Percentiles rank a stretch among this genome's conserved stretches.
These are phyloP conservation scores for Trichophyton rubrum DNA, from an alignment of 2,329 filamentous ascomycete species.

Conservation along the genomic window DNA sequence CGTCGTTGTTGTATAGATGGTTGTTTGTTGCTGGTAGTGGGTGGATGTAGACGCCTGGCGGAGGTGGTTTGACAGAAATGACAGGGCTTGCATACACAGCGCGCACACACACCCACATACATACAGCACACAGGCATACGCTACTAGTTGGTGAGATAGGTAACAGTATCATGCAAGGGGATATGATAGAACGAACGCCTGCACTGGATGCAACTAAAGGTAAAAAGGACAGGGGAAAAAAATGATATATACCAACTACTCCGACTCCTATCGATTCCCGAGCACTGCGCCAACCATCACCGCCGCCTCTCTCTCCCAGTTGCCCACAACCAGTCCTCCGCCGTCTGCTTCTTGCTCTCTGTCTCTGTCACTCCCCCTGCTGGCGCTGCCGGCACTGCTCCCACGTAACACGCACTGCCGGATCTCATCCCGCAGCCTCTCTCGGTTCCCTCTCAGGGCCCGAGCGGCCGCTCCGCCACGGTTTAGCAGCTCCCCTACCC, in stretches of 20 bases:
- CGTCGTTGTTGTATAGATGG: too few relatives aligned
- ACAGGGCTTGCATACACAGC: not conserved
- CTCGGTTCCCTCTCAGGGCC: conserved; percentile 63
- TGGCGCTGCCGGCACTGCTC: conserved; percentile 43
- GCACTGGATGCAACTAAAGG: too few relatives aligned
- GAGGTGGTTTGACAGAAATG: not conserved
- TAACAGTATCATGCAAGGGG: not conserved
- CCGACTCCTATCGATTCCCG: not conserved
- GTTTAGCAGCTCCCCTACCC: conserved; percentile 72
- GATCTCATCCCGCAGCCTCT: conserved; percentile 62
- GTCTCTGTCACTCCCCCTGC: conserved; percentile 25
- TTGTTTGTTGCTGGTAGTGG: too few relatives aligned
- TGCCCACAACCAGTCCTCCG: conserved; percentile 33
- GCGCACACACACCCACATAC: not conserved
- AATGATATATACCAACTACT: not conserved
- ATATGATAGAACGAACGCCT: not conserved
- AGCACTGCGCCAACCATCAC: conserved; percentile 87
- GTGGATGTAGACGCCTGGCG: too few relatives aligned
- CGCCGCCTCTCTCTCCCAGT: conserved; percentile 82
- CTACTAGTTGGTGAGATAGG: not conserved
- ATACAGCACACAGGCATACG: not conserved
- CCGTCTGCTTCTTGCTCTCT: conserved; percentile 23
- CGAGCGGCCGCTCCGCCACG: conserved; percentile 74
- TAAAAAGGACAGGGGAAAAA: not conserved
- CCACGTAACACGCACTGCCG: conserved; percentile 72